Evolutionary conservation across 2,329 filamentous ascomycete species (phyloP), one percentile per base, ranked within the genome.

Genomic region (Cercospora sp.): DNA sequence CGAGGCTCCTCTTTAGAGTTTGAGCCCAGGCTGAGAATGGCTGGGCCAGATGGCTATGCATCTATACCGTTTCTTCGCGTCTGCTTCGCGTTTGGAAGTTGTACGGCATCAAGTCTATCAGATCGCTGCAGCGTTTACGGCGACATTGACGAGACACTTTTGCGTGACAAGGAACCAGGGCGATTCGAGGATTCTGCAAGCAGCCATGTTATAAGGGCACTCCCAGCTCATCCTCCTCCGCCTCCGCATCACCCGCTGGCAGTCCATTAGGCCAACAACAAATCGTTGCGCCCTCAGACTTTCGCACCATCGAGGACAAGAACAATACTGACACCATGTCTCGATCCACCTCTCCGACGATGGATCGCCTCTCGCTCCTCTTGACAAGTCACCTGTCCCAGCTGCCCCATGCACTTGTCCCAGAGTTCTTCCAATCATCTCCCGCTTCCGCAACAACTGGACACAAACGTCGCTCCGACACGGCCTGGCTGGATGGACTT

Each of bases 401-500:
- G 45, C 45, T 51, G 45, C 45, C 45, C 4, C 45, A 51, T 13
- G 21, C 45, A 24, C 45, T 63, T 30, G 16, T 53, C 13, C 60
- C 61, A 13, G 61, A 53, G n/a, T 37, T n/a, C 10, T 51, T 51
- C 10, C 45, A 51, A 26, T 24, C 18, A 13, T 26, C 21, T 3
- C 21, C 49, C 18, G 12, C 32, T 24, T 57, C 32, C 4, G 37
- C 30, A 24, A 16, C 13, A 21, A 13, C 13, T 34, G 18, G 7
- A 34, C 26, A 10, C 49, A 61, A 49, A 43, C 30, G 26, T 12
- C n/a, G 32, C 51, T 13, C 26, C 55, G 66, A 68, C 7, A 88
- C 86, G 3, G 85, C 86, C n/a, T 88, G 86, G 71, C 82, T 88
- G 8, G 89, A 91, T 71, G 89, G 89, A 12, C 79, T 91, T 10